Conservation (phyloP, 2,329 filamentous ascomycete genomes). For the Stemphylium lycopersici region DNA sequence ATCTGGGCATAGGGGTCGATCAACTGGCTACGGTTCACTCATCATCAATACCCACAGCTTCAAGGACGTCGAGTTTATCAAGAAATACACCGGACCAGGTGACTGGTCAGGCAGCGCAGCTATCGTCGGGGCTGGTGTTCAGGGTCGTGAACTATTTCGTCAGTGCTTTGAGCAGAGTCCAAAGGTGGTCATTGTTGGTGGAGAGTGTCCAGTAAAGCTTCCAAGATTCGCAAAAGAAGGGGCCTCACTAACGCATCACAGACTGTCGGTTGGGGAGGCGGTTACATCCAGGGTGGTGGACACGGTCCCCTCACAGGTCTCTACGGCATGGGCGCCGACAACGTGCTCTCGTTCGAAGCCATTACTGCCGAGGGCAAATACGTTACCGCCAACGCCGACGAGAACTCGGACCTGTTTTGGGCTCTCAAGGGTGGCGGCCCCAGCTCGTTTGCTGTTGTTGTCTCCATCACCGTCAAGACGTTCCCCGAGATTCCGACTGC, state of each 20-base stretch:
- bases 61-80: constrained; percentile 37
- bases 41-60: constrained; percentile 48
- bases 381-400: constrained; percentile 35
- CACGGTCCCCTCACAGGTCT: constrained; percentile 49
- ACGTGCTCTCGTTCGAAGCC: constrained; percentile 47
- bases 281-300: constrained; percentile 53
- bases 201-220: constrained; percentile 43
- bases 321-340: constrained; percentile 49
- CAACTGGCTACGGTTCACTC: constrained; percentile 42
- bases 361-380: constrained; percentile 49
- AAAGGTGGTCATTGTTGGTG: constrained; percentile 44
- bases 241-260: constrained; percentile 12
- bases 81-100: constrained; percentile 41
- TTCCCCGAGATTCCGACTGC: constrained; percentile 42
- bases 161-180: constrained; percentile 39
- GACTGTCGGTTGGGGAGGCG: constrained; percentile 51
- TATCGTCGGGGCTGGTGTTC: constrained; percentile 43
- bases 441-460: constrained; percentile 40
- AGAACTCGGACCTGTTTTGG: constrained; percentile 49
- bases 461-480: constrained; percentile 42
- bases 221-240: no score
- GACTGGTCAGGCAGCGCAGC: constrained; percentile 43
- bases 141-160: constrained; percentile 42
- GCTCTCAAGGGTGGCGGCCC: constrained; percentile 45
- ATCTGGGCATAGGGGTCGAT: constrained; percentile 32